A percentile compares a stretch with the other conserved stretches of the same genome.
These are phyloP conservation scores for Candida boleticola DNA, from an alignment of 805 yeast species.

Conservation along the genomic window DNA sequence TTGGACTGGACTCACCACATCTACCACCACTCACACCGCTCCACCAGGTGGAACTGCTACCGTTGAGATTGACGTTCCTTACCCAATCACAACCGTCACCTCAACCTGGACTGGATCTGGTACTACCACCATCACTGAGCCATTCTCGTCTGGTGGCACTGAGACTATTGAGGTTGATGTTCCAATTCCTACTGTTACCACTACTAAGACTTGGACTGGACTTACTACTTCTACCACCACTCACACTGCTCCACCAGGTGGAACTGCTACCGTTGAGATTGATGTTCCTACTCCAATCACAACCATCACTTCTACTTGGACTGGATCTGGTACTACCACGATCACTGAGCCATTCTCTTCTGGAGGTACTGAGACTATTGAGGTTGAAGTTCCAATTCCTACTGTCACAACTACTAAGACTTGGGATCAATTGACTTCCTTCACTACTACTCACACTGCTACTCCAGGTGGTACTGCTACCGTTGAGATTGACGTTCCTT, in stretches of 20 bases:
- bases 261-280: slow-evolving; percentile 13
- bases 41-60: slow-evolving; percentile 5
- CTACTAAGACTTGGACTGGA: slow-evolving; percentile 7
- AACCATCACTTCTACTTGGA: slow-evolving; percentile 4
- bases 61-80: slow-evolving; percentile 5
- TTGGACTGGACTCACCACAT: slow-evolving; percentile 8
- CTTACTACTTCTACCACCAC: slow-evolving; percentile 9
- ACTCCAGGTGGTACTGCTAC: slow-evolving; percentile 15
- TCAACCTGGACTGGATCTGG: slow-evolving; percentile 1
- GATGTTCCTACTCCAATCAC: slow-evolving; percentile 12
- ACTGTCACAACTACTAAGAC: slow-evolving; percentile 12
- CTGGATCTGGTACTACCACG: slow-evolving; percentile 11
- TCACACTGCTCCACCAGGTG: slow-evolving; percentile 11
- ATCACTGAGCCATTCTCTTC: slow-evolving; percentile 8
- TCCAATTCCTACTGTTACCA: slow-evolving; percentile 2
- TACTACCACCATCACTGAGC: slow-evolving; percentile 8
- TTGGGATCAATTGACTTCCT: slow-evolving; percentile 18
- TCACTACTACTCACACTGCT: slow-evolving; percentile 18
- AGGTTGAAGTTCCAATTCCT: slow-evolving; percentile 19
- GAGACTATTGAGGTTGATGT: slow-evolving; percentile 2
- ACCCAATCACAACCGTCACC: slow-evolving; percentile 2
- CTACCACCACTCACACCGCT: background rate
- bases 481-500: slow-evolving; percentile 17
- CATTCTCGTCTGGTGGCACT: slow-evolving; percentile 5
- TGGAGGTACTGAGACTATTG: slow-evolving; percentile 10